Conservation (phyloP, 495 filamentous ascomycete species). For the Sabuloglossum arenarium region DNA sequence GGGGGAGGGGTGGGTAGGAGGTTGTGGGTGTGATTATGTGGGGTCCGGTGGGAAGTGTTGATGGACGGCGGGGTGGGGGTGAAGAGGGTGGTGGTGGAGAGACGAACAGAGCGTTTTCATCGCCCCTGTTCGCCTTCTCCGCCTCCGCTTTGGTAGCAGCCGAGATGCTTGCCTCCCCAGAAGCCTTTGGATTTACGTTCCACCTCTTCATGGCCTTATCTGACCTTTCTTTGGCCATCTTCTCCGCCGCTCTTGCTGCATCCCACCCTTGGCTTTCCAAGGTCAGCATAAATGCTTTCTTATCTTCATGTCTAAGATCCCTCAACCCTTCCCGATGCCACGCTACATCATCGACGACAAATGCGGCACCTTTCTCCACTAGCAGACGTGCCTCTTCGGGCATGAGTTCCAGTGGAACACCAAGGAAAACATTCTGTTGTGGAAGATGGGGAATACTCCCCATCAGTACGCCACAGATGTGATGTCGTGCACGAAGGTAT, state of each 20-base stretch:
- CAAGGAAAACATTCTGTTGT: slow-evolving; percentile 86
- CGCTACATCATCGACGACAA: slow-evolving; percentile 54
- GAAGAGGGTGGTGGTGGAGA: neutral
- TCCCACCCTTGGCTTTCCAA: slow-evolving; percentile 23
- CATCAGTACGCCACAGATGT: slow-evolving; percentile 72
- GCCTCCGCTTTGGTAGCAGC: slow-evolving; percentile 12
- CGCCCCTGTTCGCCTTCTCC: neutral
- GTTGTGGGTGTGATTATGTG: slow-evolving; percentile 32
- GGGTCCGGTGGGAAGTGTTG: neutral
- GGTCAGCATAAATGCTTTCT: slow-evolving; percentile 8
- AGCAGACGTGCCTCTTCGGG: slow-evolving; percentile 74
- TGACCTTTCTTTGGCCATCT: slow-evolving; percentile 22
- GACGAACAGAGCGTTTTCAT: neutral
- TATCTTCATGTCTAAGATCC: slow-evolving; percentile 19
- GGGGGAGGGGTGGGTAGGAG: slow-evolving; percentile 30
- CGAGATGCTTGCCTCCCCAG: slow-evolving; percentile 6
- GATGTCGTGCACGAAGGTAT: slow-evolving; percentile 56
- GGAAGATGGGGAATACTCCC: slow-evolving; percentile 80
- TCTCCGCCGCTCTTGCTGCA: slow-evolving; percentile 19
- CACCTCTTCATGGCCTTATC: slow-evolving; percentile 21
- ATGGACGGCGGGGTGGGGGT: neutral
- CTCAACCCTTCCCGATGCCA: slow-evolving; percentile 41
- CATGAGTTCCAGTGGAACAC: slow-evolving; percentile 73
- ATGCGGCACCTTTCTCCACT: slow-evolving; percentile 58
- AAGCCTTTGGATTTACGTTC: neutral